Evolutionary conservation across 2,329 filamentous ascomycete genomes (phyloP).

Genomic region (Epichloe sp.): DNA sequence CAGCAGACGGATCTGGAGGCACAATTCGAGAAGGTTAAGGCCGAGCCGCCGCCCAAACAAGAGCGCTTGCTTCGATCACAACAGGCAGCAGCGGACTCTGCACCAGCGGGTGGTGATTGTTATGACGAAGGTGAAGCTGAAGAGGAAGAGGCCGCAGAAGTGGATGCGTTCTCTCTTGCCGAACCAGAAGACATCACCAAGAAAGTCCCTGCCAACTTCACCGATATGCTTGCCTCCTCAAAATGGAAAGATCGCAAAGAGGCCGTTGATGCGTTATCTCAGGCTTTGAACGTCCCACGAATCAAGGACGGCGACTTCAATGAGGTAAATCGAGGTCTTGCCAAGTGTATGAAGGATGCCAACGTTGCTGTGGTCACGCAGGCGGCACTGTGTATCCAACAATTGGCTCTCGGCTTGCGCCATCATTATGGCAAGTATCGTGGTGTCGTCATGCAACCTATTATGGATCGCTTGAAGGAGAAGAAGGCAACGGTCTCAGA

Average conservation of each 20-base stretch:
- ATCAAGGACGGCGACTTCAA: slow-evolving; percentile 87
- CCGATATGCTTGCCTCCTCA: slow-evolving; percentile 71
- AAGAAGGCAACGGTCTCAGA: slow-evolving; percentile 88
- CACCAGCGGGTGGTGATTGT: slow-evolving; percentile 45
- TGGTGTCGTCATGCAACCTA: slow-evolving; percentile 66
- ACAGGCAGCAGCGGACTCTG: slow-evolving; percentile 67
- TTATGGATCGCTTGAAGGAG: slow-evolving; percentile 93
- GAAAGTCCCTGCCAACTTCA: slow-evolving; percentile 70
- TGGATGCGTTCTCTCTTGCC: slow-evolving; percentile 70
- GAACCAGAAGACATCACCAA: slow-evolving; percentile 78
- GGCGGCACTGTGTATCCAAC: slow-evolving; percentile 84
- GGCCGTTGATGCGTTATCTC: slow-evolving; percentile 69
- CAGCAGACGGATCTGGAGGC: slow-evolving; percentile 91
- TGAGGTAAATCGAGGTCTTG: slow-evolving; percentile 70
- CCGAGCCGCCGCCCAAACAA: slow-evolving; percentile 77
- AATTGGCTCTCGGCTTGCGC: slow-evolving; percentile 74
- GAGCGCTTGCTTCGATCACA: slow-evolving; percentile 80
- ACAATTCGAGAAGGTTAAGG: slow-evolving; percentile 85
- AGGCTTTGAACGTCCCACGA: slow-evolving; percentile 66
- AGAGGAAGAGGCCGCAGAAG: slow-evolving; percentile 40
- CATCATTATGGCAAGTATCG: slow-evolving; percentile 71
- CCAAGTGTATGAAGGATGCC: slow-evolving; percentile 98
- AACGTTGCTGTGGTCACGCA: slow-evolving; percentile 91
- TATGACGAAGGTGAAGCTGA: slow-evolving; percentile 45
- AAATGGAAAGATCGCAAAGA: slow-evolving; percentile 99